Evolutionary conservation across 2,329 filamentous ascomycete genomes (phyloP), one percentile per base, ranked within the genome.

Genomic region (Diplocarpon mali): DNA sequence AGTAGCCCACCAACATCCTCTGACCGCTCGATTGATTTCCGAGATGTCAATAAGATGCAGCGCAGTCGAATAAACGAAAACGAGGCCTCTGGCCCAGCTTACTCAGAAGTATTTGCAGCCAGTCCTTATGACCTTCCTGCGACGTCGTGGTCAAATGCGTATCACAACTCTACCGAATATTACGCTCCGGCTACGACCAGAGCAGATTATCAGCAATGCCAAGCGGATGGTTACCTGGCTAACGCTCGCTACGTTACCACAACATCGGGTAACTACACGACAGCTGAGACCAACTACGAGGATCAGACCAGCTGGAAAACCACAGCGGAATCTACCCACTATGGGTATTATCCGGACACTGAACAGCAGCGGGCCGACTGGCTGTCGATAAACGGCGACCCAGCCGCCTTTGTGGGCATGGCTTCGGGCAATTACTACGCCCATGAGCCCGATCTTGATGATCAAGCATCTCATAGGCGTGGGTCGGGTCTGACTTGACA

Each of bases 391-490:
- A 47, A 40, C 35, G 48, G 50, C 2, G 47, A 56, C 44, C 44
- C 48, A 28, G 36, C 40, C 13, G 48, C 42, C 4, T 56, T 54
- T 42, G 45, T 50, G n/a, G 53, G 51, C 17, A 30, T 41, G 10
- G 42, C 35, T 7, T 30, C 48, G 12, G 44, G 28, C 13, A 48
- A 53, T 16, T 55, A 54, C 30, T 55, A 54, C 27, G 45, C 46
- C 12, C 7, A 3, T 24, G 49, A 52, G 3, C 34, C 42, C 5
- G 51, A 51, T 20, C 42, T 44, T 15, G 42, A 46, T 16, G 34
- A 40, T 31, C 44, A 40, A 27, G 15, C n/a, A 9, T 20, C 37
- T 12, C 37, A 30, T 7, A 29, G 42, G 28, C 42, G 42, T 14
- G 4, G 20, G 20, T 7, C 20, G 3, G 20, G 7, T 24, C 20